A percentile compares a stretch with the other conserved stretches of the same genome.
These are phyloP conservation scores for Phanerodontia chrysosporium DNA, from an alignment of 768 basidiomycete genomes.

Conservation along the genomic window DNA sequence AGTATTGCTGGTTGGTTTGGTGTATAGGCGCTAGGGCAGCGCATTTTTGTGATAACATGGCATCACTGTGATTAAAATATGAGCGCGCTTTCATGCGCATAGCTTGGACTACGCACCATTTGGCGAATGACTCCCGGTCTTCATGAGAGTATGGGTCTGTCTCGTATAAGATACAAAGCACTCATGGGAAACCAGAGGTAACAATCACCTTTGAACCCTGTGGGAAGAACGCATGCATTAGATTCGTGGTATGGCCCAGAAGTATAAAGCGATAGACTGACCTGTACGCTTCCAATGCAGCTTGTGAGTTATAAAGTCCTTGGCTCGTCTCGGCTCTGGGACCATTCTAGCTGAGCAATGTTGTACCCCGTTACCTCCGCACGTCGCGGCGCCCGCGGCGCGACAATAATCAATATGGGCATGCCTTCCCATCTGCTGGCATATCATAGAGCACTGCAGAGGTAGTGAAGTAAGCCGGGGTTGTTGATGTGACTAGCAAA, in stretches of 20 bases:
- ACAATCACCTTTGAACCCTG: constrained; percentile 50
- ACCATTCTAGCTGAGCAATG: constrained; percentile 41
- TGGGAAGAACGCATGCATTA: neutral
- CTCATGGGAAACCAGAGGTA: neutral
- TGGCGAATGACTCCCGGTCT: constrained; percentile 47
- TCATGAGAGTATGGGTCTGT: constrained; percentile 59
- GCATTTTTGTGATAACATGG: no score
- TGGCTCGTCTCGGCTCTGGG: constrained; percentile 43
- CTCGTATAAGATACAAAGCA: neutral
- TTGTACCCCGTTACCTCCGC: constrained; percentile 40
- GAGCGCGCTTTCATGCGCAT: neutral
- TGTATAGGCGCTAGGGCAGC: no score
- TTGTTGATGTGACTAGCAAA: neutral
- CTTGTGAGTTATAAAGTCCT: constrained; percentile 52
- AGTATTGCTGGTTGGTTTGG: no score
- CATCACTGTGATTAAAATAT: neutral
- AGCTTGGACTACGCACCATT: constrained; percentile 40
- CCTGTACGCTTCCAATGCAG: constrained; percentile 59
- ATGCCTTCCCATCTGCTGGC: constrained; percentile 52
- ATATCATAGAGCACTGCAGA: constrained; percentile 46
- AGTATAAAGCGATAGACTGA: constrained; percentile 21
- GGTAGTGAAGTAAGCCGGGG: neutral
- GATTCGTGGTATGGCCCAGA: neutral
- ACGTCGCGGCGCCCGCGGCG: constrained; percentile 30
- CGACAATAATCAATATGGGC: constrained; percentile 56